Conservation (phyloP, 1,284 basidiomycete genomes). For the Ustilago trichophora region DNA sequence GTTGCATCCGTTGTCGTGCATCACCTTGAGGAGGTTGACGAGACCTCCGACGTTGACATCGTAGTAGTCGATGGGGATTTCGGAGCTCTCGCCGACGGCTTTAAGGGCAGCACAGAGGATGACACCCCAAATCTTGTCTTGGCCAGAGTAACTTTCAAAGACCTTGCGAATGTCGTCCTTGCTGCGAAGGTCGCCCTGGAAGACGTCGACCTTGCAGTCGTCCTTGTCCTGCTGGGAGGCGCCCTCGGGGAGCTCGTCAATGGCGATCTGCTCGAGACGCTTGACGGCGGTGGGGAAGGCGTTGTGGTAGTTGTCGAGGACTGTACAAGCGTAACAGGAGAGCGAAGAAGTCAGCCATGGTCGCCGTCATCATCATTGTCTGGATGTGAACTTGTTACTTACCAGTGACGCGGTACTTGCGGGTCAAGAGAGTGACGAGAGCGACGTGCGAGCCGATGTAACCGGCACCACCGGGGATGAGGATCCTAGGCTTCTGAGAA, state of each 20-base stretch:
- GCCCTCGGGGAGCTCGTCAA: constrained; percentile 73
- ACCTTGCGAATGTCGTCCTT: constrained; percentile 52
- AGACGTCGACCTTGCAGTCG: constrained; percentile 77
- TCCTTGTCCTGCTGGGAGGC: constrained; percentile 76
- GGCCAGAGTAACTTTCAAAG: constrained; percentile 53
- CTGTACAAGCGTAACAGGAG: too few relatives aligned
- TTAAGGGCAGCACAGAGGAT: constrained; percentile 97
- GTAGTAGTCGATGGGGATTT: constrained; percentile 80
- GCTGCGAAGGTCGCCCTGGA: constrained; percentile 62
- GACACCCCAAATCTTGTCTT: constrained; percentile 83
- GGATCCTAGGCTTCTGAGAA: constrained; percentile 57
- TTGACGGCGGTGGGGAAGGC: constrained; percentile 79
- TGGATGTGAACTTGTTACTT: constrained; percentile 18
- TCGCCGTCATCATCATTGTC: too few relatives aligned
- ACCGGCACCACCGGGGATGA: constrained; percentile 66
- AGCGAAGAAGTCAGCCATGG: too few relatives aligned
- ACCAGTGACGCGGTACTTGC: constrained; percentile 79
- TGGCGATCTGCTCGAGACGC: constrained; percentile 81
- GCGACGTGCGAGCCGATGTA: constrained; percentile 87
- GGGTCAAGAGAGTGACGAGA: constrained; percentile 82
- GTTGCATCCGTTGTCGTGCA: constrained; percentile 83
- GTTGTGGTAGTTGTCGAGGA: constrained; percentile 76
- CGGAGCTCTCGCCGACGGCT: constrained; percentile 96
- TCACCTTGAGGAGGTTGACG: constrained; percentile 68
- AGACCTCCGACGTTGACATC: constrained; percentile 63